These are phyloP conservation scores for Colletotrichum acutatum DNA, from an alignment of 2,329 filamentous ascomycete species.

Conservation along the genomic window DNA sequence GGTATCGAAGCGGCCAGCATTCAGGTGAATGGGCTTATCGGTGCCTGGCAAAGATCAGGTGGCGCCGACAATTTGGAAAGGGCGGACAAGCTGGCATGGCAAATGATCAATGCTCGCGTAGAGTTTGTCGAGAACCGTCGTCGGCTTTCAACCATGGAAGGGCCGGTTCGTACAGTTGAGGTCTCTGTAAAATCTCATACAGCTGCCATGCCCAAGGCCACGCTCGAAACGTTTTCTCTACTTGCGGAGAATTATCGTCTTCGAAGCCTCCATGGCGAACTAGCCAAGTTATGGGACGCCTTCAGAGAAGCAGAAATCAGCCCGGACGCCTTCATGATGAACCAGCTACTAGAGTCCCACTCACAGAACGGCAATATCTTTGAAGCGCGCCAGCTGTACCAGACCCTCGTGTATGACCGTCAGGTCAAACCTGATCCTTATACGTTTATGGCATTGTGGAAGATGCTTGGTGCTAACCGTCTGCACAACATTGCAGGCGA, in stretches of 20 bases:
- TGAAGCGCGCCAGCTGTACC: conserved; percentile 67
- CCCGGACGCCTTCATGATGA: conserved; percentile 81
- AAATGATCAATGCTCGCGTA: conserved; percentile 78
- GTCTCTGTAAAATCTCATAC: conserved; percentile 17
- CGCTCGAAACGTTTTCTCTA: conserved; percentile 81
- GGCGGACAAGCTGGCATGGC: conserved; percentile 78
- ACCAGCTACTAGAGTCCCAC: conserved; percentile 77
- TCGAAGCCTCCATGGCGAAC: conserved; percentile 66
- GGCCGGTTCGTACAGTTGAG: conserved; percentile 42
- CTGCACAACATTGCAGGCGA: conserved; percentile 48
- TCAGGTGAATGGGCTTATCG: conserved; percentile 85
- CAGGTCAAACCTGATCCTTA: conserved; percentile 71
- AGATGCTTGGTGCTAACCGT: conserved; percentile 64
- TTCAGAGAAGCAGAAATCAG: conserved; percentile 72
- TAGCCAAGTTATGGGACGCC: conserved; percentile 70
- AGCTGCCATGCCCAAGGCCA: conserved; percentile 66
- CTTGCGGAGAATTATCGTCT: conserved; percentile 78
- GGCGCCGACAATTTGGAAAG: conserved; percentile 63
- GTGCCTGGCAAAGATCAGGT: conserved; percentile 77
- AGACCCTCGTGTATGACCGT: conserved; percentile 59
- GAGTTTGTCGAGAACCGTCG: conserved; percentile 67
- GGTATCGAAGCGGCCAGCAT: conserved; percentile 76
- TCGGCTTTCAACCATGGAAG: conserved; percentile 41
- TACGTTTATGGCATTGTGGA: conserved; percentile 77
- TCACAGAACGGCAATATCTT: conserved; percentile 67